Evolutionary conservation across 768 basidiomycete species (phyloP).

Genomic region (Tricholomella constricta): DNA sequence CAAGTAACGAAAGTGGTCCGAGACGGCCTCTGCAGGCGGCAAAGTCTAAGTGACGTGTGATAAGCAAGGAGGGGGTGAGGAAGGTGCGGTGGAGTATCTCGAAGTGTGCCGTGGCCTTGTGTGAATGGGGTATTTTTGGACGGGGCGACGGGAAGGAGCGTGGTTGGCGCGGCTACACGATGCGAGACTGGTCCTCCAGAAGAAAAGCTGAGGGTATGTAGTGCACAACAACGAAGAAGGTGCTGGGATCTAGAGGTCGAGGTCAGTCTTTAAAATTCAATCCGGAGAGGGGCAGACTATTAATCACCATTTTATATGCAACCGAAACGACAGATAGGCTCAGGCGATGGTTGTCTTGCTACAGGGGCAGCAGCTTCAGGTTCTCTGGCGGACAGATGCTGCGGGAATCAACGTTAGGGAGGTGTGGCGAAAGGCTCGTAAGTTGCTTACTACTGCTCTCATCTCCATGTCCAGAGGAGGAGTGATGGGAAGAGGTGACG

Average conservation of each 20-base stretch:
- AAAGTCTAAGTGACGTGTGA: background rate
- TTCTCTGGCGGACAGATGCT: background rate
- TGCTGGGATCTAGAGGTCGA: background rate
- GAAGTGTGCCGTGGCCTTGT: background rate
- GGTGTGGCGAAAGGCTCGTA: background rate
- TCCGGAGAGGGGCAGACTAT: background rate
- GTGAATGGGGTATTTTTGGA: background rate
- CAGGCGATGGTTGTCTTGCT: constrained; percentile 12
- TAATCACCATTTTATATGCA: constrained; percentile 16
- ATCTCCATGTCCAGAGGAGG: constrained; percentile 23
- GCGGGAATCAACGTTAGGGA: background rate
- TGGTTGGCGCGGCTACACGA: background rate
- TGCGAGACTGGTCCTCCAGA: background rate
- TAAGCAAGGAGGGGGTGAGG: no score
- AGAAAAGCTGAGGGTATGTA: background rate
- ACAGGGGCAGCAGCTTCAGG: constrained; percentile 2
- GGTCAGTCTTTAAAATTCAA: background rate
- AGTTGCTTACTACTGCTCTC: constrained; percentile 5
- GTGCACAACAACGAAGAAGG: background rate
- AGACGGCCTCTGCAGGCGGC: background rate
- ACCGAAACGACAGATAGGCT: constrained; percentile 15
- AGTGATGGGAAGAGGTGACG: constrained; percentile 31
- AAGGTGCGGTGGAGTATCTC: background rate
- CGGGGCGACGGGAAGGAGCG: background rate
- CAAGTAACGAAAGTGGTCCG: background rate